Conservation (phyloP, 805 yeast genomes). For the Metschnikowia sp. region DNA sequence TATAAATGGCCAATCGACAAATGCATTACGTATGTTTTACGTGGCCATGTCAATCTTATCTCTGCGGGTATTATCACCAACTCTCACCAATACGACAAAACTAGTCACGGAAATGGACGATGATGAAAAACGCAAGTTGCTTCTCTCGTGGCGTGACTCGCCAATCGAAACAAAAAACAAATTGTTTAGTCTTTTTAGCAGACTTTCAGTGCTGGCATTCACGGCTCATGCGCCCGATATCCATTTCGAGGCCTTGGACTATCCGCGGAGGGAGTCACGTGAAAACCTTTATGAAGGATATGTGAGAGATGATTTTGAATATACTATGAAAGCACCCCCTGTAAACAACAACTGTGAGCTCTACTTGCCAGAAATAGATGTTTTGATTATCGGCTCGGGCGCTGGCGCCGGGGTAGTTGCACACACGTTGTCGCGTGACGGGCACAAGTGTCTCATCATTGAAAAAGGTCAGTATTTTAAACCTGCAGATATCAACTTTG, state of each 20-base stretch:
- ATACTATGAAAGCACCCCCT: conserved; percentile 32
- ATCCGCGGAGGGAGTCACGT: conserved; percentile 33
- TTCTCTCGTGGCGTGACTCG: conserved; percentile 41
- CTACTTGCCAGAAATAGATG: conserved; percentile 40
- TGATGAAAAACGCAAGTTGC: conserved; percentile 29
- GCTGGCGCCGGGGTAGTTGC: conserved; percentile 54
- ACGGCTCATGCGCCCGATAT: conserved; percentile 28
- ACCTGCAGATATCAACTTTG: conserved; percentile 31
- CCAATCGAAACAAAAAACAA: conserved; percentile 33
- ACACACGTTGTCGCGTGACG: conserved; percentile 40
- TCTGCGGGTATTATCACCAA: conserved; percentile 28
- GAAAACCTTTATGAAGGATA: conserved; percentile 25
- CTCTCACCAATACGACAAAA: conserved; percentile 33
- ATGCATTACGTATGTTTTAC: conserved; percentile 22
- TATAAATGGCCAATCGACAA: conserved; percentile 16
- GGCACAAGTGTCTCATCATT: conserved; percentile 42
- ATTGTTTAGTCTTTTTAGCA: conserved; percentile 28
- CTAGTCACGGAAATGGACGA: conserved; percentile 34
- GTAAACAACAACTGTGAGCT: conserved; percentile 26
- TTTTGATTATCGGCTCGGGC: conserved; percentile 50
- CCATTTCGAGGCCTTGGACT: conserved; percentile 36
- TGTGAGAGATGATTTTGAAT: conserved; percentile 24
- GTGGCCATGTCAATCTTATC: conserved; percentile 25
- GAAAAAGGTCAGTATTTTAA: conserved; percentile 49
- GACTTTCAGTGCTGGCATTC: conserved; percentile 26